Base-by-base conservation (phyloP, 1,284 basidiomycete genomes). In the Coniferiporia sulphurascens region DNA sequence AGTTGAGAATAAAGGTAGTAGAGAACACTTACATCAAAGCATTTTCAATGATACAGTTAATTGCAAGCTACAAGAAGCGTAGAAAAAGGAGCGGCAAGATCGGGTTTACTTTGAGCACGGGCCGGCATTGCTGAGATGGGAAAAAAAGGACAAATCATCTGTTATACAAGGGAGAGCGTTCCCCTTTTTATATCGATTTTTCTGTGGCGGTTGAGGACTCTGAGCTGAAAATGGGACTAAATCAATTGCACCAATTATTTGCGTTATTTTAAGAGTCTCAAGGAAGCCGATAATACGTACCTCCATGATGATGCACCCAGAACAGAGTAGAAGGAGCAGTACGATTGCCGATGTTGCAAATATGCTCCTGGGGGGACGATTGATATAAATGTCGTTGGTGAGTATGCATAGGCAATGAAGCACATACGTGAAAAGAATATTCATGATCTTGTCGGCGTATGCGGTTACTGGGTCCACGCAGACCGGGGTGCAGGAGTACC, bases 391-490 rank as follows among this genome's bases (percentile, higher is more conserved):
- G 32, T 41, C 38, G 9, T 38, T 54, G 10, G 19, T 19, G 17
- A 13, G 7, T 4, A 43, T 43, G 6, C 9, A 7, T 17, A 13
- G 21, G 9, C 4, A 7, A 54, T 1, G 15, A 8, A 43, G 4
- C 10, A 27, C 52, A 15, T 13, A 54, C 52, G 52, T 54, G 36
- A 54, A 54, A 19, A 54, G 36, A 13, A 45, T 41, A 43, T 54
- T 54, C 22, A 54, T 27, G 19, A 54, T 54, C 36, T 54, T 54
- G 36, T 54, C 52, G 17, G 52, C 52, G 17, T 43, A 54, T n/a
- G 35, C 41, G 6, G 52, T 54, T 35, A 54, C 41, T 15, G 52
- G 52, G 41, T 54, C 52, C 22, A 54, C 52, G 36, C 52, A 54
- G 41, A 54, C 52, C 19, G 52, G 52, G 34, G 19, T 21, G 52